Conservation (phyloP, 306 rosid species). For the Oemleria cerasiformis region DNA sequence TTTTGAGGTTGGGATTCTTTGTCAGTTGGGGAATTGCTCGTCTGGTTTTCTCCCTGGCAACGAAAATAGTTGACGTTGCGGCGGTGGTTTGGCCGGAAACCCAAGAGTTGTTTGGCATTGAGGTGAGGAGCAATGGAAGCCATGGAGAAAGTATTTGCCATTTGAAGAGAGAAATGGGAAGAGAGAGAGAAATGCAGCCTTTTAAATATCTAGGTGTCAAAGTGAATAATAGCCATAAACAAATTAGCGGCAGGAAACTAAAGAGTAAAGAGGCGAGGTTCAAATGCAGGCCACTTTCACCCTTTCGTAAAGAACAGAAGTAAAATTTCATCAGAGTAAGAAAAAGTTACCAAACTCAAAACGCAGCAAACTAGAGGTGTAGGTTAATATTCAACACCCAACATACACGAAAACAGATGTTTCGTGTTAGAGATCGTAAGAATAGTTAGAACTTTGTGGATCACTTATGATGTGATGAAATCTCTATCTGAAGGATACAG, state of each 20-base stretch:
- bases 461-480: background rate
- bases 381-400: background rate
- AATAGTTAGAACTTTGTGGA: background rate
- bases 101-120: conserved; percentile 13
- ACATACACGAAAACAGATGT: background rate
- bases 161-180: conserved; percentile 12
- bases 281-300: too few relatives aligned
- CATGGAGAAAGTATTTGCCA: conserved; percentile 39
- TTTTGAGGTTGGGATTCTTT: conserved; percentile 49
- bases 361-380: background rate
- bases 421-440: background rate
- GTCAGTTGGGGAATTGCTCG: conserved; percentile 29
- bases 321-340: background rate
- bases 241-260: background rate
- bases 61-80: conserved; percentile 32
- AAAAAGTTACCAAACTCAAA: background rate
- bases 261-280: too few relatives aligned
- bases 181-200: conserved; percentile 7
- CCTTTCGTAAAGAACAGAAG: too few relatives aligned
- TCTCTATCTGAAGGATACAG: background rate
- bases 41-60: conserved; percentile 50
- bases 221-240: conserved; percentile 33
- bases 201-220: conserved; percentile 28
- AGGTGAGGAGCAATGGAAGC: conserved; percentile 34
- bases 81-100: conserved; percentile 30